These are phyloP conservation scores for Lachnellula subtilissima DNA, from an alignment of 2,329 filamentous ascomycete genomes.

Conservation along the genomic window DNA sequence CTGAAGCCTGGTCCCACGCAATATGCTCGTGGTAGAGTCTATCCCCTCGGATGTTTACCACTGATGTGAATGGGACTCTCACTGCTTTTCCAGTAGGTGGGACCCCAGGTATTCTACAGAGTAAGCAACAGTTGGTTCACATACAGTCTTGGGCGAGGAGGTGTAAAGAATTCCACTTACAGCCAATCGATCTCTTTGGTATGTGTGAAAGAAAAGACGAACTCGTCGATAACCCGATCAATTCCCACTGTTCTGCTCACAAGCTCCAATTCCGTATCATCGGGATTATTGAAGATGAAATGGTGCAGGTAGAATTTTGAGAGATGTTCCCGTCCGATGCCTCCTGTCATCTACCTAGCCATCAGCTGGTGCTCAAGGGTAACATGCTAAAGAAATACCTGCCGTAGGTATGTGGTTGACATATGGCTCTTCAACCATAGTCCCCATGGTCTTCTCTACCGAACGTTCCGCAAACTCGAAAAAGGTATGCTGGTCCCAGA, in stretches of 20 bases:
- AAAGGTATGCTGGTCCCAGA: conserved; percentile 74
- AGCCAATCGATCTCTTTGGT: conserved; percentile 62
- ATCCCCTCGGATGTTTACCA: conserved; percentile 65
- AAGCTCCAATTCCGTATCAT: conserved; percentile 62
- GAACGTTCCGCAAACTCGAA: conserved; percentile 66
- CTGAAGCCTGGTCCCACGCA: conserved; percentile 62
- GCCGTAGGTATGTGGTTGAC: conserved; percentile 73
- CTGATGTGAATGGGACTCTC: conserved; percentile 57
- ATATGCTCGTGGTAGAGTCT: conserved; percentile 68
- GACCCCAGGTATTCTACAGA: conserved; percentile 49
- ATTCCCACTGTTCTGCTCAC: conserved; percentile 67
- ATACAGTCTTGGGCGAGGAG: background rate
- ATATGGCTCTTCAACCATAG: conserved; percentile 75
- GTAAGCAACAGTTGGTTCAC: background rate
- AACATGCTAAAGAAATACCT: conserved; percentile 27
- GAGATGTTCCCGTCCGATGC: conserved; percentile 58
- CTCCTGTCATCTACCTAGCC: conserved; percentile 43
- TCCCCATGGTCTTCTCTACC: conserved; percentile 71
- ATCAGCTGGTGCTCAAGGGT: background rate
- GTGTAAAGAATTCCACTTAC: conserved; percentile 39
- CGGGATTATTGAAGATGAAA: conserved; percentile 70
- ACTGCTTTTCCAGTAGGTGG: conserved; percentile 51
- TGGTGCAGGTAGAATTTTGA: conserved; percentile 71
- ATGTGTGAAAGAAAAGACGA: conserved; percentile 62
- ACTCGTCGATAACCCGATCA: conserved; percentile 69